phyloP scores from a whole-genome alignment of 768 basidiomycete genomes.

The Rhodotorula kratochvilovae region DNA sequence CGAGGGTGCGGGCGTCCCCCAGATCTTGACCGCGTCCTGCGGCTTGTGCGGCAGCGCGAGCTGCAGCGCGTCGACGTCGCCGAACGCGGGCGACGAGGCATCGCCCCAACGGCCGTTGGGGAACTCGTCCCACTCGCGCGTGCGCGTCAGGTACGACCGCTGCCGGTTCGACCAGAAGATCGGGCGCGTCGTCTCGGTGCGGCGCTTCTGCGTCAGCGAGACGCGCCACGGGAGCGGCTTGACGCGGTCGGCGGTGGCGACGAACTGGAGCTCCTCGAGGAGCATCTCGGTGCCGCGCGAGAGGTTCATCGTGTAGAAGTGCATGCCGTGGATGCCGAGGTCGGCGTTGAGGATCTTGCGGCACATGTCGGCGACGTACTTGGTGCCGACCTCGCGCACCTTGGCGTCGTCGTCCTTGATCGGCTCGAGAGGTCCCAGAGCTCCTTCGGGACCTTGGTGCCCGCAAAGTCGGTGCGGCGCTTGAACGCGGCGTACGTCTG shows the following conservation, averaged over 20 bases:
- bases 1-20: constrained; percentile 67
- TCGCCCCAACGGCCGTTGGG: constrained; percentile 91
- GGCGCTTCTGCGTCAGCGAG: constrained; percentile 85
- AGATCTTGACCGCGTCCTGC: constrained; percentile 58
- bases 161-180: constrained; percentile 99
- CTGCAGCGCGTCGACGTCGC: constrained; percentile 59
- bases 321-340: constrained; percentile 79
- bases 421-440: constrained; percentile 64
- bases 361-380: constrained; percentile 91
- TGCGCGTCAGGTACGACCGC: constrained; percentile 89
- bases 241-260: constrained; percentile 80
- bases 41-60: constrained; percentile 53
- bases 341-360: constrained; percentile 71
- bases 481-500: constrained; percentile 91
- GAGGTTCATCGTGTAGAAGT: constrained; percentile 97
- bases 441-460: constrained; percentile 66
- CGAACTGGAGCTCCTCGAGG: constrained; percentile 81
- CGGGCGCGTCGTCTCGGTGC: constrained; percentile 86
- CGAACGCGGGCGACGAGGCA: constrained; percentile 77
- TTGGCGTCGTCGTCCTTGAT: constrained; percentile 88
- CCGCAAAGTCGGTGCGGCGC: constrained; percentile 81
- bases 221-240: constrained; percentile 97
- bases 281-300: constrained; percentile 94
- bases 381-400: constrained; percentile 93
- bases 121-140: constrained; percentile 95